Evolutionary conservation across 768 basidiomycete species (phyloP), one percentile per base, ranked within the genome.

Genomic region (Mycena haematopus): DNA sequence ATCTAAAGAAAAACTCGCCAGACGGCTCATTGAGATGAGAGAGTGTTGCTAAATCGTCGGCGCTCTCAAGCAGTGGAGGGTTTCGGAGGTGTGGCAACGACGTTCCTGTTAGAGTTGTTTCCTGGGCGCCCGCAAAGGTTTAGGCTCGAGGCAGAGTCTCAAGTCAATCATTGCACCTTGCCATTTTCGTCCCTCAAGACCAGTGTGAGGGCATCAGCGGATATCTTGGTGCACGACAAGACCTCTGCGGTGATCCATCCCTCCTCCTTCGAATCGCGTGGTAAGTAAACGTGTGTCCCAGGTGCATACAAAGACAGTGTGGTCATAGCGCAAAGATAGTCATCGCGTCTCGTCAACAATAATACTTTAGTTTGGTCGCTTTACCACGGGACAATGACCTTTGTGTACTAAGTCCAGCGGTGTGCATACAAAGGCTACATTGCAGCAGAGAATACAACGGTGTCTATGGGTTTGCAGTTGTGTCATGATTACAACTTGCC

Each of bases 21-120:
- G 92, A 93, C 52, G 97, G 96, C 76, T 99, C 97, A 74, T 99
- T 99, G 68, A 99, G 84, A 81, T 99, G 95, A 52, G 95, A 97
- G 70, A 99, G 87, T 58, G 95, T 96, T 51, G 97, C 96, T 73
- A 99, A 83, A 82, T 99, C 97, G 77, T 99, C 97, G n/a, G 95
- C 94, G n/a, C 92, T 93, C 80, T 99, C 97, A 60, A 99, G 81
- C 56, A 98, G 78, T 29, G 95, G 95, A 24, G 97, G 97, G 78
- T 99, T 99, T 67, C 96, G 90, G 69, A 99, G 80, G 38, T 93
- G 96, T 38, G 97, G 97, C 21, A 21, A 96, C 82, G 57, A 84
- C 85, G 68, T 86, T 40, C 84, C 93, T 65, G 87, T 88, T 42
- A 95, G 80, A 33, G 81, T 78, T 46, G 86, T 85, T 84, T 95